Evolutionary conservation across 2,329 filamentous ascomycete species (phyloP).

Genomic region (Alternaria dauci): DNA sequence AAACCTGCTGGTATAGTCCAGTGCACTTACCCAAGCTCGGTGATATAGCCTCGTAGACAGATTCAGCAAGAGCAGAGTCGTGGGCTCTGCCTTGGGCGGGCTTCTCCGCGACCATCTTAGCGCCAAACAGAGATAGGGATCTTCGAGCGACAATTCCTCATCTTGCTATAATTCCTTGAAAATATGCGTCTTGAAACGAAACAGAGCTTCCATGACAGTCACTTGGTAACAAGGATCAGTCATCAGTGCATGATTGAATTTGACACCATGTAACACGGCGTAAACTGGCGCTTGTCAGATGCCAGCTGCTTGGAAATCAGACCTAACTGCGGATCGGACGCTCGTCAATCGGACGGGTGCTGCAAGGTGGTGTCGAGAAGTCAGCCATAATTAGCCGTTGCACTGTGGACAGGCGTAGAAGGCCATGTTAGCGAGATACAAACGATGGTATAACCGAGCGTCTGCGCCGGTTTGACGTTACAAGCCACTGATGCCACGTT

Average conservation of each 20-base stretch:
- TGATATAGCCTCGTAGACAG: not conserved
- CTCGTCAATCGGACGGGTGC: conserved; percentile 13
- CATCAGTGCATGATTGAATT: conserved; percentile 6
- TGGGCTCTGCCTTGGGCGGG: not conserved
- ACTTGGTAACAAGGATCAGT: conserved; percentile 2
- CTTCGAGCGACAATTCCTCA: not conserved
- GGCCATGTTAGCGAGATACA: conserved; percentile 7
- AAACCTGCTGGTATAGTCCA: not conserved
- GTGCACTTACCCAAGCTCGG: not conserved
- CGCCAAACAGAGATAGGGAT: not conserved
- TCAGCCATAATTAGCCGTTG: conserved; percentile 7
- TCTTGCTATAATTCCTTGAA: not conserved
- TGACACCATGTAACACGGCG: conserved; percentile 14
- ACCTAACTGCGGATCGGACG: conserved; percentile 11
- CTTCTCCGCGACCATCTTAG: not conserved
- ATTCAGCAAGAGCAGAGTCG: not conserved
- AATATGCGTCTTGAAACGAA: conserved; percentile 18
- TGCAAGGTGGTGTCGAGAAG: conserved; percentile 10
- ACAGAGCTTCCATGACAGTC: not conserved
- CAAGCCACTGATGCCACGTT: conserved; percentile 36
- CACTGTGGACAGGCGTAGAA: conserved; percentile 3
- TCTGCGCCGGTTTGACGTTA: conserved; percentile 40
- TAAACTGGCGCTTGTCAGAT: conserved; percentile 14
- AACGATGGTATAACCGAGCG: conserved; percentile 15
- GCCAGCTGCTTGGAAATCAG: conserved; percentile 10